Evolutionary conservation across 148 eudicot species (phyloP), one percentile per base, ranked within the genome.

Genomic region (Linanthus parryae): DNA sequence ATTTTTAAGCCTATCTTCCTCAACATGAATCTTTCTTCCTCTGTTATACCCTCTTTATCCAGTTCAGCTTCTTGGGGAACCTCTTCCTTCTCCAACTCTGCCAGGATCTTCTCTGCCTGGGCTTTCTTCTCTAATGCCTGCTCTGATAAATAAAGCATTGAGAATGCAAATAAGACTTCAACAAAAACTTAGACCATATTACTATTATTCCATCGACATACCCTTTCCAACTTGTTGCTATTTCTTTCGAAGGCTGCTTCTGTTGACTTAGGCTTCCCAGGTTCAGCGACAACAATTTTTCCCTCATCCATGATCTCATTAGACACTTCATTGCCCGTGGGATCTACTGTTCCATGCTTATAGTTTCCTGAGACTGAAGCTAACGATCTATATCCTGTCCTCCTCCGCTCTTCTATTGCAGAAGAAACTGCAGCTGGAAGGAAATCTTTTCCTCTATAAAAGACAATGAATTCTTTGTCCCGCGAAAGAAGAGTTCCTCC

Each of bases 401-500:
- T 30, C 64, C 99, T 77, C 63, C 95, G 56, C 75, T 82, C 79
- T 73, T 77, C 84, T 50, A 92, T 79, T 33, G 96, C 99, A 41
- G 76, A 73, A 49, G 99, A 88, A 71, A 78, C 99, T 38, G 87
- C 79, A 52, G 85, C 67, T 24, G 99, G 96, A 60, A 92, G 82
- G 59, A 92, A 92, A 70, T 92, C 99, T 66, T 92, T 92, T 44
- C 99, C 99, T 44, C 99, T 78, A 55, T 92, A 92, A 28, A 92
- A 70, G 55, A 82, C 82, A 52, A 92, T 71, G 64, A 54, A 82
- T 39, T 92, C 95, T 61, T 64, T 82, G 65, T 92, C 95, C 43
- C 96, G 76, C 30, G 99, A 88, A 67, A 92, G 70, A 61, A 88
- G 70, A 47, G 61, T 52, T 43, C 96, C 99, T 44, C 99, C 95